These are phyloP conservation scores for Trichophyton verrucosum DNA, from an alignment of 2,329 filamentous ascomycete species.

Conservation along the genomic window DNA sequence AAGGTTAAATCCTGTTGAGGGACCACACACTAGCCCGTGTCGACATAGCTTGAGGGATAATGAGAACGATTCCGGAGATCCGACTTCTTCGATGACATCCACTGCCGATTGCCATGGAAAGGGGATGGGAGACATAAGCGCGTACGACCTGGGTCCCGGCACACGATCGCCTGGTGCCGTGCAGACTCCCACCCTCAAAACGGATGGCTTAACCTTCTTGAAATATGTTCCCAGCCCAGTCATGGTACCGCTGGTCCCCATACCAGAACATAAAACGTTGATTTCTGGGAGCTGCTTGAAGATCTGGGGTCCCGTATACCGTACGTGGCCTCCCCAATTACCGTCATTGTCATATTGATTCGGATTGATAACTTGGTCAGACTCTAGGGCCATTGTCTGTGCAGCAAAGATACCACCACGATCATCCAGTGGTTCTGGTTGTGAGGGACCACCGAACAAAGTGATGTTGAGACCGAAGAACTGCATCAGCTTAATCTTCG, in stretches of 20 bases:
- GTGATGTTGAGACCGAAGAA: slow-evolving; percentile 46
- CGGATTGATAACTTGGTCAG: slow-evolving; percentile 38
- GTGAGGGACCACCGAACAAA: slow-evolving; percentile 47
- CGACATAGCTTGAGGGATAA: slow-evolving; percentile 44
- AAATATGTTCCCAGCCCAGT: slow-evolving; percentile 42
- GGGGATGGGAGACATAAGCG: slow-evolving; percentile 38
- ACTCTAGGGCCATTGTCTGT: slow-evolving; percentile 30
- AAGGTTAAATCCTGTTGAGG: slow-evolving; percentile 49
- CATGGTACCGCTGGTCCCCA: slow-evolving; percentile 45
- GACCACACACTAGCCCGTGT: slow-evolving; percentile 47
- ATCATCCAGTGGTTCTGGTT: slow-evolving; percentile 43
- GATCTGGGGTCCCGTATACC: slow-evolving; percentile 50
- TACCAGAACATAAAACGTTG: slow-evolving; percentile 43
- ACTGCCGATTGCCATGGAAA: slow-evolving; percentile 49
- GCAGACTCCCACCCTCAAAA: slow-evolving; percentile 35
- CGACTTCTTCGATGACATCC: slow-evolving; percentile 46
- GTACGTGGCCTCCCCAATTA: slow-evolving; percentile 41
- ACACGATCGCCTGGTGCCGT: slow-evolving; percentile 46
- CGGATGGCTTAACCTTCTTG: slow-evolving; percentile 34
- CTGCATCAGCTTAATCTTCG: slow-evolving; percentile 44
- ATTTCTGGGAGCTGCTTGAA: slow-evolving; percentile 45
- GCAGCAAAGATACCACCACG: slow-evolving; percentile 44
- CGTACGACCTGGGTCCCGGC: slow-evolving; percentile 45
- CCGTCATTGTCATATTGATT: slow-evolving; percentile 46
- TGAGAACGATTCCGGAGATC: slow-evolving; percentile 42